These are phyloP conservation scores for Macroventuria anomochaeta DNA, from an alignment of 2,329 filamentous ascomycete genomes.

Conservation along the genomic window DNA sequence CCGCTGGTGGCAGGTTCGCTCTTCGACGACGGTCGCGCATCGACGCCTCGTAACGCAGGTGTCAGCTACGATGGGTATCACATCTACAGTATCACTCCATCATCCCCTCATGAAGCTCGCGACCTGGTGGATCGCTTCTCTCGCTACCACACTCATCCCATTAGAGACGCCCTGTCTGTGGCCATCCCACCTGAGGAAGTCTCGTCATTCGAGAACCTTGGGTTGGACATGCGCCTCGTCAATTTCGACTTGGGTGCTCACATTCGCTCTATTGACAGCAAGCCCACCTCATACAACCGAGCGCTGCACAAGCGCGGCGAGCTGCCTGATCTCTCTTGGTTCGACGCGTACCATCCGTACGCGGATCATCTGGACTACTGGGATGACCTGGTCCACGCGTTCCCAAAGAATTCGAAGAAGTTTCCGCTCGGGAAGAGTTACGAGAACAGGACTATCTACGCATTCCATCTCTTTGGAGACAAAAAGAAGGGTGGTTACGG, in stretches of 20 bases:
- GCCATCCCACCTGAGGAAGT: constrained; percentile 51
- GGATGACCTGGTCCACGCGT: constrained; percentile 35
- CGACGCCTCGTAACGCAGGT: constrained; percentile 2
- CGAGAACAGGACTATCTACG: constrained; percentile 40
- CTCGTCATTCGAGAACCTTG: constrained; percentile 46
- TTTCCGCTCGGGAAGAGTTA: constrained; percentile 38
- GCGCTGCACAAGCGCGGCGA: constrained; percentile 39
- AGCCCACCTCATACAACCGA: constrained; percentile 19
- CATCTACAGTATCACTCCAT: constrained; percentile 28
- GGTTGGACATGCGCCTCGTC: constrained; percentile 49
- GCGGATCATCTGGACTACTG: constrained; percentile 40
- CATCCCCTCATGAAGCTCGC: constrained; percentile 24
- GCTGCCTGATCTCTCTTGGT: constrained; percentile 50
- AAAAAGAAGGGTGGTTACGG: constrained; percentile 22
- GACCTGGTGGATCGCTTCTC: constrained; percentile 22
- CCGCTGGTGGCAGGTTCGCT: constrained; percentile 23
- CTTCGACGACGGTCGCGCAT: constrained; percentile 1
- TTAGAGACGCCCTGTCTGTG: constrained; percentile 36
- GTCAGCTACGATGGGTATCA: constrained; percentile 29
- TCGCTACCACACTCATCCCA: constrained; percentile 28
- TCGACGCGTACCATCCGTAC: constrained; percentile 42
- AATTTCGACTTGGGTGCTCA: constrained; percentile 54
- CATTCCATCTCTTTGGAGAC: constrained; percentile 37
- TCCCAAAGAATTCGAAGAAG: constrained; percentile 38
- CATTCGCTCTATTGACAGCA: constrained; percentile 41